Evolutionary conservation across 2,329 filamentous ascomycete species (phyloP), one percentile per base, ranked within the genome.

Genomic region (Neurospora crassa): DNA sequence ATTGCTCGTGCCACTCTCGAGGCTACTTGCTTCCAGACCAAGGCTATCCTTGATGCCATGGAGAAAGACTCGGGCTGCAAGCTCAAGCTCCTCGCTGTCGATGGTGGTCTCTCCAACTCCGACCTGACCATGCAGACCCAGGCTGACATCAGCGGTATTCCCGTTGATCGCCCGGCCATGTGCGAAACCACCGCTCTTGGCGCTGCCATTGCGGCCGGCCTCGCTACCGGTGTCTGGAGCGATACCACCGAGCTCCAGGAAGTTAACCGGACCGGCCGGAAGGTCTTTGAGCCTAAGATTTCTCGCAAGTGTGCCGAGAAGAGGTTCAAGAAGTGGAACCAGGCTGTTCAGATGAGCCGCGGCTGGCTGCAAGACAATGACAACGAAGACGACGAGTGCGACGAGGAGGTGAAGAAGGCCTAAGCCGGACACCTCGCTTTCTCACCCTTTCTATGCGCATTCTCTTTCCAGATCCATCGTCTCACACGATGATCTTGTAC

Each of bases 121-220:
- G 91, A 94, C 78, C 85, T 97, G 71, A 93, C 91, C 82, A 97
- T 97, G 94, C 93, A 91, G 86, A 93, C 92, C 5, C 94, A 97
- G 86, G 91, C 94, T 74, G 91, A 97, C 81, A 87, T 97, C 69
- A 93, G 92, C 76, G 83, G 90, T 71, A 96, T 97, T 75, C 91
- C 90, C 40, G 91, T 97, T 72, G 89, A 94, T 79, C 89, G 94
- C 34, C 94, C 94, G 0, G 87, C 89, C 71, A 97, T 97, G 94
- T 90, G 92, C 71, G 94, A 97, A 83, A 96, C 93, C 4, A 97
- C 94, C 1, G 91, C 93, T 0, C 87, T 97, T 2, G 94, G 94
- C 37, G 93, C 94, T 16, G 94, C 94, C 68, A 95, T 97, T 76
- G 93, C 94, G 18, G 94, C 94, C 10, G 94, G 92, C n/a, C 89